Conservation (phyloP, 352 stramenopile genomes). For the Plasmopara halstedii region DNA sequence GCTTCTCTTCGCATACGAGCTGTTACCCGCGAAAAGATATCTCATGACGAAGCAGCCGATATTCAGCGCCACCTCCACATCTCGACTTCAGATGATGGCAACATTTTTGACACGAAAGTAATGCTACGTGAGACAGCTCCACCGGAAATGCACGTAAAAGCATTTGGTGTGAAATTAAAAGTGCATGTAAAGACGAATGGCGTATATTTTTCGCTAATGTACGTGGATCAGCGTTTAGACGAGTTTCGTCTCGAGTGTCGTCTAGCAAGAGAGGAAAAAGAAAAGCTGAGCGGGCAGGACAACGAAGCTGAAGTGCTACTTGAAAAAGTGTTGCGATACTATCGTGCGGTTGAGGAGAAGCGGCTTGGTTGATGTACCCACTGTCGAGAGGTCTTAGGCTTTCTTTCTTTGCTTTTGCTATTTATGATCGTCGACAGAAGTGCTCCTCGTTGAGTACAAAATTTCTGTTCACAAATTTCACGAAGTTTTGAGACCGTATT, state of each 20-base stretch:
- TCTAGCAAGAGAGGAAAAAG: slow-evolving; percentile 11
- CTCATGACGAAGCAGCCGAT: slow-evolving; percentile 2
- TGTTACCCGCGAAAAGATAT: slow-evolving; percentile 10
- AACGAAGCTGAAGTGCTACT: slow-evolving; percentile 22
- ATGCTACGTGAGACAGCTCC: slow-evolving; percentile 7
- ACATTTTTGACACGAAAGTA: slow-evolving; percentile 22
- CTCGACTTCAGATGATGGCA: slow-evolving; percentile 3
- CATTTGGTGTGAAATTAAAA: slow-evolving; percentile 15
- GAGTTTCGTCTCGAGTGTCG: slow-evolving; percentile 30
- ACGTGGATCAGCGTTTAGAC: slow-evolving; percentile 18
- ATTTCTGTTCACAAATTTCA: too few species aligned
- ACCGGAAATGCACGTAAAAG: slow-evolving; percentile 16
- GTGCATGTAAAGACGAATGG: slow-evolving; percentile 13
- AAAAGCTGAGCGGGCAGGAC: slow-evolving; percentile 10
- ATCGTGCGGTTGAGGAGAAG: slow-evolving; percentile 8
- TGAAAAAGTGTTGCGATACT: slow-evolving; percentile 24
- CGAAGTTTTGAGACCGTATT: too few species aligned
- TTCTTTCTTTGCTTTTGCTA: too few species aligned
- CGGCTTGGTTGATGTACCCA: too few species aligned
- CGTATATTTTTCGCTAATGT: slow-evolving; percentile 18
- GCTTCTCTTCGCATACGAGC: slow-evolving; percentile 28
- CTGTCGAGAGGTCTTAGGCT: too few species aligned
- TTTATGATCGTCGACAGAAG: too few species aligned
- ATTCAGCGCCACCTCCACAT: slow-evolving; percentile 21
- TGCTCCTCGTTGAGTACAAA: too few species aligned